phyloP scores from a whole-genome alignment of 371 early-diverging fungal genomes.

The Mortierella sp. region DNA sequence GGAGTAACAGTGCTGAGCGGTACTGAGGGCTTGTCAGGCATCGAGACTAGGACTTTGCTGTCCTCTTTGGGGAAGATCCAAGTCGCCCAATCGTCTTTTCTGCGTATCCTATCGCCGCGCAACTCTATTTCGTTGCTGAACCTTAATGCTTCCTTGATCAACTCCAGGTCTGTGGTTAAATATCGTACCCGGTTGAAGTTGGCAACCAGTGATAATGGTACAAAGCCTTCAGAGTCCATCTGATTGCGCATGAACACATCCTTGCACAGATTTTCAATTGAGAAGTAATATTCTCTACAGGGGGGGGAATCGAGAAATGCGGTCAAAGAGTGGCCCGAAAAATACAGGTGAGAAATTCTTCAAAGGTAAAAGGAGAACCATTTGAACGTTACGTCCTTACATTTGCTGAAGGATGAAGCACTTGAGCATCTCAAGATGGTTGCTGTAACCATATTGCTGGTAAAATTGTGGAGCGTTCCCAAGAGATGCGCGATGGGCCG shows the following conservation, averaged over 20 bases:
- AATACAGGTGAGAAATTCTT: too few species aligned
- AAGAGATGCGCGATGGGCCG: constrained; percentile 47
- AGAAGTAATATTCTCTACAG: constrained; percentile 89
- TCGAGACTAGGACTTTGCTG: too few species aligned
- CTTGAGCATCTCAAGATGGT: constrained; percentile 67
- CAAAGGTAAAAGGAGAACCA: too few species aligned
- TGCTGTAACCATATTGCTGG: constrained; percentile 25
- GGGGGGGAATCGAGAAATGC: background rate
- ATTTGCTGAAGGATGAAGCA: constrained; percentile 69
- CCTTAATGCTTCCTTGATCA: constrained; percentile 71
- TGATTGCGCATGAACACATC: constrained; percentile 92
- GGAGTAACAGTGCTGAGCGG: too few species aligned
- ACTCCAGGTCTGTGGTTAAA: constrained; percentile 68
- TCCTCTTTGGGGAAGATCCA: constrained; percentile 75
- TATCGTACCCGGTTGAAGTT: constrained; percentile 89
- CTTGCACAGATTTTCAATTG: constrained; percentile 93
- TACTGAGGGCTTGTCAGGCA: too few species aligned
- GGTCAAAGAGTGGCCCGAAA: too few species aligned
- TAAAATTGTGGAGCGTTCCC: constrained; percentile 52
- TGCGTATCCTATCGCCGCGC: constrained; percentile 71
- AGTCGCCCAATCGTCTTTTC: constrained; percentile 78
- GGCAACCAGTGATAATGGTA: constrained; percentile 77
- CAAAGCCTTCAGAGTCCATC: constrained; percentile 87
- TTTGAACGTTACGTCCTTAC: too few species aligned
- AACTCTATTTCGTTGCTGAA: constrained; percentile 69